Base-by-base conservation (phyloP, 2,329 filamentous ascomycete genomes). In the Kalaharituber pfeilii region DNA sequence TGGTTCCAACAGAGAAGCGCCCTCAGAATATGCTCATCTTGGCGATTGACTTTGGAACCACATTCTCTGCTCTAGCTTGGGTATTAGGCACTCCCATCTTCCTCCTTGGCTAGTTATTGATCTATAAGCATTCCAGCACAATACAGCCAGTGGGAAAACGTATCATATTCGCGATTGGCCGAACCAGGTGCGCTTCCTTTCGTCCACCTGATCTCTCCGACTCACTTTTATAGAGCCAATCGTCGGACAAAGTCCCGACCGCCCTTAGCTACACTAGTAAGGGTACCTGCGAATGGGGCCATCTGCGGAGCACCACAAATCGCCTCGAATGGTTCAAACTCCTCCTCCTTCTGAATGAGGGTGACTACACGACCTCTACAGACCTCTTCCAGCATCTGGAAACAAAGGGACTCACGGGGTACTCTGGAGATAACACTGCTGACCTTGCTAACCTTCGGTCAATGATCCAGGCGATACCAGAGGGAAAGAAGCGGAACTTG, bases 401-500 rank as follows among this genome's bases (percentile, higher is more conserved):
- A 36, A 36, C 11, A 36, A 36, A 36, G 11, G 30, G 30, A 9
- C 30, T 36, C 11, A 36, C 1, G 11, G 30, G 30, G 11, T 36
- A 36, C 30, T 1, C 30, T 36, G 30, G 30, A n/a, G n/a, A n/a
- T 36, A 11, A 9, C 30, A 24, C 28, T 53, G 8, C 53, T 18
- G 36, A 29, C 3, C 9, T 26, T 9, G 15, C 25, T 39, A 36
- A 30, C n/a, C 28, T 49, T 6, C 13, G 25, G n/a, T 15, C n/a
- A 20, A 52, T 53, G 24, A 55, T 51, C 1, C 15, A n/a, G n/a
- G 20, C 51, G 25, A 57, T 58, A 13, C 51, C 54, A 2, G 26
- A n/a, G n/a, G 49, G 49, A 2, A 85, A 85, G 67, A 87, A 80
- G 7, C 83, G n/a, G n/a, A n/a, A n/a, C n/a, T n/a, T n/a, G n/a